Conservation (phyloP, 306 rosid species). For the Quercus robur region DNA sequence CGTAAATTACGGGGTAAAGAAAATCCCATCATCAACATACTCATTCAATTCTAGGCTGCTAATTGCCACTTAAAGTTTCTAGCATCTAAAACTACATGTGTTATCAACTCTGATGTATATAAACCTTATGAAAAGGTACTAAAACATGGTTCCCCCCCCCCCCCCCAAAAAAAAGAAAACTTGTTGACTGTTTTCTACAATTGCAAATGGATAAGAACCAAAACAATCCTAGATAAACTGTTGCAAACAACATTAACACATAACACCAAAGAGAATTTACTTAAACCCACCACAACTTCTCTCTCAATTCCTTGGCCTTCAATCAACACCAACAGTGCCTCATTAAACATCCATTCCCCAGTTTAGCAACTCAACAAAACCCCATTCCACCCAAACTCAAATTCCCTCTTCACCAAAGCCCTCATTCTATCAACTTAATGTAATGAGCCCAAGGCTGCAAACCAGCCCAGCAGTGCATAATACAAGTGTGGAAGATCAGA, state of each 20-base stretch:
- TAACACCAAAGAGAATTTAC: not conserved
- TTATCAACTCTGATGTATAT: no score
- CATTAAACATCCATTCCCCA: not conserved
- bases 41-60: no score
- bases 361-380: not conserved
- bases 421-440: not conserved
- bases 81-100: no score
- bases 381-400: not conserved
- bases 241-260: not conserved
- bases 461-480: no score
- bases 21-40: no score
- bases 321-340: not conserved
- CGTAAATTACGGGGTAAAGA: no score
- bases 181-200: not conserved
- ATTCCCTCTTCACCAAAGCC: not conserved
- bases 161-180: no score
- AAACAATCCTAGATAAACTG: not conserved
- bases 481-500: no score
- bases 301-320: not conserved
- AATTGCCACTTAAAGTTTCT: no score
- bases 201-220: not conserved
- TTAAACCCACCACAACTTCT: not conserved
- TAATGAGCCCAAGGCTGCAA: no score
- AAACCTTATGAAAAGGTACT: not conserved
- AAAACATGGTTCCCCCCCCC: no score